Conservation (phyloP, 2,329 filamentous ascomycete genomes). For the Domatiomyces globalis region DNA sequence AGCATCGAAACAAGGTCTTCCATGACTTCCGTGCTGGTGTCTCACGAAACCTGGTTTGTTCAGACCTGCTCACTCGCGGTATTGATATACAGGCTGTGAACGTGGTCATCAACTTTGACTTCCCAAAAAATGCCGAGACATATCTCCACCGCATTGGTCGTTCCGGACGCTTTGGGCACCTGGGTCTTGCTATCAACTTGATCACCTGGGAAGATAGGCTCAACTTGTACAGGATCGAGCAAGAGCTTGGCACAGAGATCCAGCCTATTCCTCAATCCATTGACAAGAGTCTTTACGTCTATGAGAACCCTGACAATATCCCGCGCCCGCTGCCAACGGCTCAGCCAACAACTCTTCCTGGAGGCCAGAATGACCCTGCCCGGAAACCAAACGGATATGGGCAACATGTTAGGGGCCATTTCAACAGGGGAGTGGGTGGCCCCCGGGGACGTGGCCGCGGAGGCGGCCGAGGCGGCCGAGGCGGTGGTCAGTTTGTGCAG, state of each 20-base stretch:
- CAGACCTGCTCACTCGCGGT: constrained; percentile 90
- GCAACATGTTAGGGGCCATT: constrained; percentile 21
- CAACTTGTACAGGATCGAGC: constrained; percentile 97
- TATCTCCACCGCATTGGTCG: constrained; percentile 97
- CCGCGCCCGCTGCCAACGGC: constrained; percentile 50
- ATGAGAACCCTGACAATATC: constrained; percentile 89
- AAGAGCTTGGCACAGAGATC: constrained; percentile 93
- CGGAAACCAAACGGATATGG: constrained; percentile 11
- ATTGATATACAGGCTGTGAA: constrained; percentile 99
- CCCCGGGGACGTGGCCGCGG: constrained; percentile 32
- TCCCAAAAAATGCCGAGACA: constrained; percentile 97
- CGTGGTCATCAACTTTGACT: constrained; percentile 99
- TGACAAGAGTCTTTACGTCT: constrained; percentile 96
- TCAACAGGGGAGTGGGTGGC: constrained; percentile 25
- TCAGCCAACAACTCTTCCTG: constrained; percentile 6
- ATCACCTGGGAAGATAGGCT: constrained; percentile 99
- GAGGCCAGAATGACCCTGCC: constrained; percentile 8
- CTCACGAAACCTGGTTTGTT: constrained; percentile 95
- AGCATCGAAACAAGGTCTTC: constrained; percentile 94
- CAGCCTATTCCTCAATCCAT: constrained; percentile 88
- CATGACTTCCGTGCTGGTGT: constrained; percentile 98
- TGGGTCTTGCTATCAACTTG: constrained; percentile 94
- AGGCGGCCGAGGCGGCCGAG: constrained; percentile 26
- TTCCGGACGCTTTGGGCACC: constrained; percentile 89
- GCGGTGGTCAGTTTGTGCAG: constrained; percentile 6